Evolutionary conservation across 1,284 basidiomycete genomes (phyloP), one percentile per base, ranked within the genome.

Genomic region (Microbotryum violaceum): DNA sequence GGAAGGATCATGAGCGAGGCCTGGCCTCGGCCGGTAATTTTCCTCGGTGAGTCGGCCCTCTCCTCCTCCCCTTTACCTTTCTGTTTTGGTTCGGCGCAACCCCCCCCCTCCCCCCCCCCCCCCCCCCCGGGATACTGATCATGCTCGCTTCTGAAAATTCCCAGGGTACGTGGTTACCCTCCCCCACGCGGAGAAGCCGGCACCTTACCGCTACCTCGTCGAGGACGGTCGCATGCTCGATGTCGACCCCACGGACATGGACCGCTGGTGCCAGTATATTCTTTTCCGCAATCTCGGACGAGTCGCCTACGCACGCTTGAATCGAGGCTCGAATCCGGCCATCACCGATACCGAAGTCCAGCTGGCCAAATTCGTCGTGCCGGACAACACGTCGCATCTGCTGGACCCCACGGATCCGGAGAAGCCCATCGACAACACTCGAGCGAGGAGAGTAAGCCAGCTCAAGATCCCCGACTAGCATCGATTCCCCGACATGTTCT

Each of bases 171-270:
- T 82, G 2, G 89, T 96, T 7, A 93, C 88, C 18, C 80, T 83
- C 55, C 89, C 89, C 2, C 82, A 84, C 63, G 86, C 85, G 8
- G 67, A 75, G 48, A 80, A 85, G 71, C 91, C 91, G 0, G 82
- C 84, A 45, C 91, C 91, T 3, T 97, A 97, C 73, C 82, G 88
- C 60, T 87, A 91, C 65, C 79, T 96, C 69, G 71, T 74, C 25
- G 70, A 73, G 46, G 72, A 76, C 44, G 75, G 76, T 8, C 60
- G 63, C 48, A 71, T 76, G 49, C 67, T 72, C 29, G 89, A 92
- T 67, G 85, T 91, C 52, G 87, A 90, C 58, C 62, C 64, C 18
- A 68, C 67, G 61, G 59, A 68, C 60, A 86, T 33, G 8, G 68
- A 69, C 49, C 53, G 68, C 0, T 69, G 87, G 87, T 91, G 90